Conservation (phyloP, 768 basidiomycete species). For the Leccinum olivaceopallidum region DNA sequence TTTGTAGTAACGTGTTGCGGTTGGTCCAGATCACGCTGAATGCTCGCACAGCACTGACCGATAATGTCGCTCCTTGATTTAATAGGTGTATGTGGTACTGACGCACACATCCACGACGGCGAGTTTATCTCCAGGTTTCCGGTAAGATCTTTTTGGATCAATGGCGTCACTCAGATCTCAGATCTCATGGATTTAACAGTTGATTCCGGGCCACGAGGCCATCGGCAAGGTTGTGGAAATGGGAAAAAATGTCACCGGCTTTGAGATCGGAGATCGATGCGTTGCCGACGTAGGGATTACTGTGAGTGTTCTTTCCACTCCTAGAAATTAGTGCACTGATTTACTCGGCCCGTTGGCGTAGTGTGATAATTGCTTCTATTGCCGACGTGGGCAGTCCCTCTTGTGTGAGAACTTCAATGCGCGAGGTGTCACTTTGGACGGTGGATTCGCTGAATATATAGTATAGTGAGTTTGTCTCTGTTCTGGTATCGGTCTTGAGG, state of each 20-base stretch:
- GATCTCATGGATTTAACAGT: slow-evolving; percentile 33
- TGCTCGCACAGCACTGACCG: background rate
- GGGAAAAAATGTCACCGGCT: slow-evolving; percentile 79
- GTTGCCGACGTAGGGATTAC: slow-evolving; percentile 80
- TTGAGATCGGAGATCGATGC: slow-evolving; percentile 76
- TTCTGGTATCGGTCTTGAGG: background rate
- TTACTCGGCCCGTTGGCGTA: slow-evolving; percentile 26
- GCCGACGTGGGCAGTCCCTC: slow-evolving; percentile 78
- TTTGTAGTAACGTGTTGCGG: slow-evolving; percentile 44
- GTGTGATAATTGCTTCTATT: slow-evolving; percentile 88
- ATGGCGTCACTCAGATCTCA: slow-evolving; percentile 21
- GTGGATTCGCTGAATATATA: slow-evolving; percentile 90
- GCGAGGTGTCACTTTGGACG: slow-evolving; percentile 76
- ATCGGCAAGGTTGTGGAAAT: slow-evolving; percentile 73
- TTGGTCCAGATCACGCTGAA: slow-evolving; percentile 20
- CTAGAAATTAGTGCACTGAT: slow-evolving; percentile 2
- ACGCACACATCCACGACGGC: slow-evolving; percentile 64
- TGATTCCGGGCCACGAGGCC: slow-evolving; percentile 75
- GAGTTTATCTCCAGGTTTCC: slow-evolving; percentile 70
- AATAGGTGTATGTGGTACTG: slow-evolving; percentile 59
- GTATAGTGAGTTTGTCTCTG: slow-evolving; percentile 56
- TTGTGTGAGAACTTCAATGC: slow-evolving; percentile 85
- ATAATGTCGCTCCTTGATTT: background rate
- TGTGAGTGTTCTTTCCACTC: slow-evolving; percentile 39
- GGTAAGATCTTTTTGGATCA: slow-evolving; percentile 21